Conservation (phyloP, 2,329 filamentous ascomycete genomes). For the Cladosporium halotolerans region DNA sequence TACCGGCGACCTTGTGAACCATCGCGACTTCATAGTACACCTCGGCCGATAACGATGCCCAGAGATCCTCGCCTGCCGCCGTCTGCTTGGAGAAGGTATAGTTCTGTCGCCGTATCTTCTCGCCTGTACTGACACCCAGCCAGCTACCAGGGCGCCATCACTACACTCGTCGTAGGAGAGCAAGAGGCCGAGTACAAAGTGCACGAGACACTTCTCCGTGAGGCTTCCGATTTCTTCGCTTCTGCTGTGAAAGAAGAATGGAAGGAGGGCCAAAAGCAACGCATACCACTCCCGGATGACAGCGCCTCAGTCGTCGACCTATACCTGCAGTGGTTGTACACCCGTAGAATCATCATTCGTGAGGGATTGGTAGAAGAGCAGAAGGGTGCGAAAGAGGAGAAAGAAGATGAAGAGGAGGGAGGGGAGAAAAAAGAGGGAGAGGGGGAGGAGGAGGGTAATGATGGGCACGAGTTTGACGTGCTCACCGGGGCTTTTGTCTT, state of each 20-base stretch:
- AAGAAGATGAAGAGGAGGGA: no score
- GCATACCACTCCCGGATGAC: conserved; percentile 13
- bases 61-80: background rate
- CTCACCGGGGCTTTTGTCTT: conserved; percentile 10
- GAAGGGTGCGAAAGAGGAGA: no score
- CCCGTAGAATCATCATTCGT: background rate
- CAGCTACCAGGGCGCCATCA: background rate
- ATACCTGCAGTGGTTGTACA: conserved; percentile 15
- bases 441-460: no score
- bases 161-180: background rate
- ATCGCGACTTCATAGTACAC: background rate
- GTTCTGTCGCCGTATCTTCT: background rate
- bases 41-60: background rate
- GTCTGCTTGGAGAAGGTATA: background rate
- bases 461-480: conserved; percentile 1
- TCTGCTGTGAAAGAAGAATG: conserved; percentile 13
- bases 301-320: conserved; percentile 1
- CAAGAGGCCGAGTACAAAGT: background rate
- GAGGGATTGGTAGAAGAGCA: background rate
- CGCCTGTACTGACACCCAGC: background rate
- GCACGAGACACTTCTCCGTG: conserved; percentile 4
- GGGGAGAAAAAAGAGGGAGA: no score
- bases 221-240: conserved; percentile 12
- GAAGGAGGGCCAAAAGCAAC: conserved; percentile 3
- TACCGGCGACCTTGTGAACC: background rate